Evolutionary conservation across 805 yeast species (phyloP).

Genomic region (Yamadazyma nakazawae): DNA sequence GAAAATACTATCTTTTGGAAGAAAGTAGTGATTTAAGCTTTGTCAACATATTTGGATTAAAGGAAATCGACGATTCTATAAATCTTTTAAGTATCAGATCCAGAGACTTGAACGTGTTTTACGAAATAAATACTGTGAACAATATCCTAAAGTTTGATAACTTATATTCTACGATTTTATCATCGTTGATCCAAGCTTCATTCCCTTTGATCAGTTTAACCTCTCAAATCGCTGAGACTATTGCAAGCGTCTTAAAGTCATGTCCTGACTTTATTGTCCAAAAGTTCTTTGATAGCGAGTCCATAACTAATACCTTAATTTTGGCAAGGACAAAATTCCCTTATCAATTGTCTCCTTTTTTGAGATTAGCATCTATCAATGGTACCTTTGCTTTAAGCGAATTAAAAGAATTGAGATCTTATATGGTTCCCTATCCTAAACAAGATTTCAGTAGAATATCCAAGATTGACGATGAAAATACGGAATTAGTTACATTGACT

Average conservation of each 20-base stretch:
- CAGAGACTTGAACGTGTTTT: constrained; percentile 43
- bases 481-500: constrained; percentile 51
- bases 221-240: constrained; percentile 41
- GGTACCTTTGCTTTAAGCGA: constrained; percentile 66
- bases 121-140: constrained; percentile 40
- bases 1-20: constrained; percentile 47
- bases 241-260: constrained; percentile 38
- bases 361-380: constrained; percentile 59
- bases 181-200: constrained; percentile 42
- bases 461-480: constrained; percentile 48
- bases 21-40: constrained; percentile 27
- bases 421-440: constrained; percentile 47
- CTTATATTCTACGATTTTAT: constrained; percentile 48
- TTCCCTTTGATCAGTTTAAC: constrained; percentile 49
- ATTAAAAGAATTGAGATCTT: constrained; percentile 56
- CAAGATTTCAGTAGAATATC: constrained; percentile 38
- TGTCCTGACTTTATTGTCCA: constrained; percentile 46
- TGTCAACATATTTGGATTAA: constrained; percentile 16
- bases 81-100: constrained; percentile 37
- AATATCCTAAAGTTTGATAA: constrained; percentile 46
- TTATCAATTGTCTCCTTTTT: constrained; percentile 53
- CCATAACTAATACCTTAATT: constrained; percentile 42
- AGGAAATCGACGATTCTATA: constrained; percentile 21
- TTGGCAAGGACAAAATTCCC: constrained; percentile 77
- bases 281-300: constrained; percentile 45